phyloP scores from a whole-genome alignment of 2,329 filamentous ascomycete genomes.

The Emergomyces pasteurianus region DNA sequence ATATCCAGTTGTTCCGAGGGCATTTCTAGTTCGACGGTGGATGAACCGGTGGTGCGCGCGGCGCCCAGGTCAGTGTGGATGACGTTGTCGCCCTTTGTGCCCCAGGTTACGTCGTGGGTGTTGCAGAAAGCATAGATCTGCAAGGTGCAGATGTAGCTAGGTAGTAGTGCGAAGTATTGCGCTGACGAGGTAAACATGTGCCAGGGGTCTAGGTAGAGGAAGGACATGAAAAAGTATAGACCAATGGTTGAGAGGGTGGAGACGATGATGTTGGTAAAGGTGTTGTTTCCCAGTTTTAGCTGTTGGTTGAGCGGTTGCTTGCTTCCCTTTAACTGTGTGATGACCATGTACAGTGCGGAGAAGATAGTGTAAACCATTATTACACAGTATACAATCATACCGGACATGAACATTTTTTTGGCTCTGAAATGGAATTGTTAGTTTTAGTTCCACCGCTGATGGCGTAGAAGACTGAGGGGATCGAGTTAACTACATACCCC shows the following conservation, averaged over 20 bases:
- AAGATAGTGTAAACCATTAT: conserved; percentile 97
- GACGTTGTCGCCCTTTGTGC: conserved; percentile 96
- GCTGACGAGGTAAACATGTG: conserved; percentile 90
- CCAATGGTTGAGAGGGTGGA: conserved; percentile 81
- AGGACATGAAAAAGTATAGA: conserved; percentile 90
- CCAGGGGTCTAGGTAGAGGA: conserved; percentile 96
- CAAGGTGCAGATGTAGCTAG: conserved; percentile 88
- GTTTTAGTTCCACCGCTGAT: not conserved
- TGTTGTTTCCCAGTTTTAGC: conserved; percentile 62
- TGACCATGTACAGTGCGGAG: conserved; percentile 75
- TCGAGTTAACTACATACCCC: conserved; percentile 39
- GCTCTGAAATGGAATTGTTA: conserved; percentile 34
- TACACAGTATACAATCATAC: conserved; percentile 79
- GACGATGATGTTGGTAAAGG: conserved; percentile 91
- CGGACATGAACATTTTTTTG: conserved; percentile 75
- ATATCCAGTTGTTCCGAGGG: conserved; percentile 96
- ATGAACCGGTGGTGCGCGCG: conserved; percentile 62
- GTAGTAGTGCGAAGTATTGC: conserved; percentile 88
- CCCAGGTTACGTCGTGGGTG: conserved; percentile 97
- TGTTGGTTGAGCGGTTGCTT: conserved; percentile 29
- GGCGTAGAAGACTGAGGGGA: conserved; percentile 2
- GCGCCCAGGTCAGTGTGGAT: conserved; percentile 84
- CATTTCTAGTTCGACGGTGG: conserved; percentile 91
- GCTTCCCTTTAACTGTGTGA: conserved; percentile 57
- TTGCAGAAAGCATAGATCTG: conserved; percentile 99